Evolutionary conservation across 1,139 yeast genomes (phyloP).

Genomic region (Pneumocystis carinii): DNA sequence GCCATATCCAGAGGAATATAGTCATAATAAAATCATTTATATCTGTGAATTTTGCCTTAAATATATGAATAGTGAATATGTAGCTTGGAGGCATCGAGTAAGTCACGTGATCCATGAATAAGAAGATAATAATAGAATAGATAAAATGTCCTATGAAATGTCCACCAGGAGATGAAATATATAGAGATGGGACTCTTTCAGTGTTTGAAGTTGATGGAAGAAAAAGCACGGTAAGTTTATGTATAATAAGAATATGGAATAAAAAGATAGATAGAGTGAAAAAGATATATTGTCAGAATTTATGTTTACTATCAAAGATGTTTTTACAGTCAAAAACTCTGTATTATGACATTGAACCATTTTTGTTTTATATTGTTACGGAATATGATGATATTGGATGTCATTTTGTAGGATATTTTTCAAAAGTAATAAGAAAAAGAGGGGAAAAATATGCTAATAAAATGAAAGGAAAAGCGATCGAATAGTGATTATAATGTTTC

Average conservation of each 20-base stretch:
- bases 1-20: constrained; percentile 82
- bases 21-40: constrained; percentile 45
- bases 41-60: constrained; percentile 78
- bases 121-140: background rate
- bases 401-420: constrained; percentile 84
- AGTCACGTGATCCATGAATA: constrained; percentile 33
- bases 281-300: constrained; percentile 56
- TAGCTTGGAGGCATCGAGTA: constrained; percentile 51
- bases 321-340: constrained; percentile 82
- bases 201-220: constrained; percentile 91
- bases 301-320: constrained; percentile 76
- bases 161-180: constrained; percentile 89
- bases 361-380: constrained; percentile 70
- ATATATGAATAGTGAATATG: constrained; percentile 59
- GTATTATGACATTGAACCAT: constrained; percentile 91
- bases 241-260: background rate
- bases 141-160: constrained; percentile 32
- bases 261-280: background rate
- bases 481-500: constrained; percentile 69
- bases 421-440: constrained; percentile 45
- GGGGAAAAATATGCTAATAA: background rate
- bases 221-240: constrained; percentile 37
- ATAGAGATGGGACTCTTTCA: constrained; percentile 51
- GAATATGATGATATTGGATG: constrained; percentile 48
- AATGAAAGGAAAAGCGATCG: constrained; percentile 16